These are phyloP conservation scores for Teunomyces funiuensis DNA, from an alignment of 805 yeast genomes.

Conservation along the genomic window DNA sequence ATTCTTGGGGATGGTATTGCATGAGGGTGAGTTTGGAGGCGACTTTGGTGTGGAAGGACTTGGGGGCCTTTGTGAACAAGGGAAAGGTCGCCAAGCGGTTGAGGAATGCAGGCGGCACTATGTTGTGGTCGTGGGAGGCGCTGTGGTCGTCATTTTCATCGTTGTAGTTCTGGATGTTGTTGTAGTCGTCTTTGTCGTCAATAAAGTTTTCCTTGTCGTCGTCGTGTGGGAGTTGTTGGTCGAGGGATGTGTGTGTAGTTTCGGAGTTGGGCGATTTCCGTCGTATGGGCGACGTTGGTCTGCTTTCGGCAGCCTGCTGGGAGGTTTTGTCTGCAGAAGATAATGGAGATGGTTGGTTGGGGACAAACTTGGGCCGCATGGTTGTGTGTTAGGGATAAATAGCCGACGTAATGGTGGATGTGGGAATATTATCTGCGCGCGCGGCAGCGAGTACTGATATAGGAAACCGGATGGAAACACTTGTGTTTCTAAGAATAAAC, in stretches of 20 bases:
- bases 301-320: not conserved
- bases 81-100: slow-evolving; percentile 58
- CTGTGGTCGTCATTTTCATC: slow-evolving; percentile 11
- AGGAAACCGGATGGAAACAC: not conserved
- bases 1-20: slow-evolving; percentile 66
- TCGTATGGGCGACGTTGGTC: not conserved
- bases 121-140: slow-evolving; percentile 10
- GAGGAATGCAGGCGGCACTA: slow-evolving; percentile 55
- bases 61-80: slow-evolving; percentile 66
- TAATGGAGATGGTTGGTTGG: slow-evolving; percentile 3
- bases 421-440: not conserved
- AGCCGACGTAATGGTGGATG: slow-evolving; percentile 27
- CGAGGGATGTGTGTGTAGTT: not conserved
- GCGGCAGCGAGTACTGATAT: not conserved
- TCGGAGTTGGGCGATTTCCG: slow-evolving; percentile 5
- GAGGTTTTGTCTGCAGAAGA: not conserved
- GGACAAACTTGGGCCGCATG: not conserved
- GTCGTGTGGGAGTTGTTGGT: slow-evolving; percentile 6
- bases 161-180: slow-evolving; percentile 10
- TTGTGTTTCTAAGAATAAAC: not conserved
- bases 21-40: slow-evolving; percentile 57
- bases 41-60: slow-evolving; percentile 58
- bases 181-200: slow-evolving; percentile 13
- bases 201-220: slow-evolving; percentile 13
- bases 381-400: slow-evolving; percentile 20